Conservation (phyloP, 2,329 filamentous ascomycete genomes). For the Dactylellina sp. region DNA sequence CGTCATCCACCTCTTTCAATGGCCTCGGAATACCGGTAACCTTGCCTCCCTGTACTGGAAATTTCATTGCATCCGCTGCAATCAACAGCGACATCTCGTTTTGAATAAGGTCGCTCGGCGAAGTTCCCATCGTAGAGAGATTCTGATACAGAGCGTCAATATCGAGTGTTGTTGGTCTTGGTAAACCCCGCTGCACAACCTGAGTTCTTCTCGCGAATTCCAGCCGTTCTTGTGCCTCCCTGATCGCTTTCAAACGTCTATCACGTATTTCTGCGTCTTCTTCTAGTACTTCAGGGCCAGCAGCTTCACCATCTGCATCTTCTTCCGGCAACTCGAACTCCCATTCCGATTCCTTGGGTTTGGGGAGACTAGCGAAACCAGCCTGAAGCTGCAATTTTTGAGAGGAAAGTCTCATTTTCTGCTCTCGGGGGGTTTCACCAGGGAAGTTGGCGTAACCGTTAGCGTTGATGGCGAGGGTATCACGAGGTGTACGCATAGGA, state of each 20-base stretch:
- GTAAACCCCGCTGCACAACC: constrained; percentile 86
- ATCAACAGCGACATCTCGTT: constrained; percentile 82
- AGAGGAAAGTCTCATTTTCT: constrained; percentile 77
- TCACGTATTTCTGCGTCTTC: constrained; percentile 81
- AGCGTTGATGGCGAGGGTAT: constrained; percentile 85
- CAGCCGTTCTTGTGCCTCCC: constrained; percentile 74
- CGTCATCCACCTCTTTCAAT: constrained; percentile 76
- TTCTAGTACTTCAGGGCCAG: constrained; percentile 57
- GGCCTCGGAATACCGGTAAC: constrained; percentile 72
- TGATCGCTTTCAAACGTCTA: constrained; percentile 72
- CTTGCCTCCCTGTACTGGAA: constrained; percentile 75
- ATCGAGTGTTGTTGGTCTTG: constrained; percentile 80
- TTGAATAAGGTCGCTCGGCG: constrained; percentile 70
- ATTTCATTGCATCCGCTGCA: constrained; percentile 81
- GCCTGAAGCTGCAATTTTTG: constrained; percentile 76
- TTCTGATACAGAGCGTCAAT: constrained; percentile 74
- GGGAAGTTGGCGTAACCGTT: constrained; percentile 76
- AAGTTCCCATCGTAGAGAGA: constrained; percentile 73
- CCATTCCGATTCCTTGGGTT: constrained; percentile 93
- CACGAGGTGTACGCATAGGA: constrained; percentile 86
- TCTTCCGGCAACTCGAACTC: constrained; percentile 77
- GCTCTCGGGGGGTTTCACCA: constrained; percentile 80
- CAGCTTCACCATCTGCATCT: constrained; percentile 55
- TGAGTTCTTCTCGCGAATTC: constrained; percentile 88
- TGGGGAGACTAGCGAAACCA: constrained; percentile 84